Percentiles rank a stretch among this genome's conserved stretches.
phyloP scores from a whole-genome alignment of 2,329 filamentous ascomycete genomes.

The Colletotrichum noveboracense region DNA sequence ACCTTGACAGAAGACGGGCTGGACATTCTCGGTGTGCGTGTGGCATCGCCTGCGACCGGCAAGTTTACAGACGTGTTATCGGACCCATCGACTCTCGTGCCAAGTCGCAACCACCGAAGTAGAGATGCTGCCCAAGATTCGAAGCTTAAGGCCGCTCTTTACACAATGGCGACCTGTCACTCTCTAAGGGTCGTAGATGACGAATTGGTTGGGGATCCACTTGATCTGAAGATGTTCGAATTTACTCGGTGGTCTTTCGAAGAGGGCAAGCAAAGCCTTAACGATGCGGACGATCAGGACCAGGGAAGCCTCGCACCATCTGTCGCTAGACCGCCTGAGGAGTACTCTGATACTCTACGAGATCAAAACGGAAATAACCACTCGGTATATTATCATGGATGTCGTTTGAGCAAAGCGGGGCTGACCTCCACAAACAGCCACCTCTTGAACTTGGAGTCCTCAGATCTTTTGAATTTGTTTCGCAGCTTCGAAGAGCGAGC shows the following conservation, averaged over 20 bases:
- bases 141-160: slow-evolving; percentile 68
- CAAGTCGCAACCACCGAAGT: slow-evolving; percentile 31
- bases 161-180: slow-evolving; percentile 98
- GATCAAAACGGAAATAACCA: slow-evolving; percentile 29
- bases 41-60: slow-evolving; percentile 67
- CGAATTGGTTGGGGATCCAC: slow-evolving; percentile 88
- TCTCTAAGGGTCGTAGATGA: slow-evolving; percentile 86
- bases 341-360: slow-evolving; percentile 25
- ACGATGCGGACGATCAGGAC: slow-evolving; percentile 74
- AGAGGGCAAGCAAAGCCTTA: slow-evolving; percentile 76
- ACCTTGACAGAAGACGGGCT: slow-evolving; percentile 95
- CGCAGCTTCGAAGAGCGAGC: slow-evolving; percentile 88
- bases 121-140: neutral
- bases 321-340: slow-evolving; percentile 79
- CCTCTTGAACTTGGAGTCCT: slow-evolving; percentile 88
- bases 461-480: slow-evolving; percentile 93
- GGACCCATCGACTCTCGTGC: slow-evolving; percentile 65
- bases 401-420: neutral
- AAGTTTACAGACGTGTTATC: slow-evolving; percentile 79
- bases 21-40: slow-evolving; percentile 87
- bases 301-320: slow-evolving; percentile 82
- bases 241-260: slow-evolving; percentile 94
- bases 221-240: slow-evolving; percentile 98
- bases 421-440: slow-evolving; percentile 36
- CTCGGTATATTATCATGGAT: slow-evolving; percentile 26